Conservation (phyloP, 2,329 filamentous ascomycete genomes). For the Aspergillus fructus region DNA sequence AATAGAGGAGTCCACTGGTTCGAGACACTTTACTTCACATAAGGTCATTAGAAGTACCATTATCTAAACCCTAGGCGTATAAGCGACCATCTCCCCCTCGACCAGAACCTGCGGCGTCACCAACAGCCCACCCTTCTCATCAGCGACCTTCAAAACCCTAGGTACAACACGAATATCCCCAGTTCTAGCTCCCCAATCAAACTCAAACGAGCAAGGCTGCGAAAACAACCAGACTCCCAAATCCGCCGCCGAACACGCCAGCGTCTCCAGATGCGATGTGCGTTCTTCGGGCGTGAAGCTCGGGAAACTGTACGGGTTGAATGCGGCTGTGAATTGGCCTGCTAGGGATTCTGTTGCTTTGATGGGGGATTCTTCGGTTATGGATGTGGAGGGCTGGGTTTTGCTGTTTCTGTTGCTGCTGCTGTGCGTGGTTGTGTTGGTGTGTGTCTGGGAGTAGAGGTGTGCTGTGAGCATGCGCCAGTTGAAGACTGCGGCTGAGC, state of each 20-base stretch:
- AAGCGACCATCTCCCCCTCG: slow-evolving; percentile 4
- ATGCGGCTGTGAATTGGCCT: slow-evolving; percentile 19
- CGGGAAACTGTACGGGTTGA: slow-evolving; percentile 20
- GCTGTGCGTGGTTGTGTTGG: not conserved
- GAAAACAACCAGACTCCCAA: slow-evolving; percentile 28
- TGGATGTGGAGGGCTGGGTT: too few species aligned
- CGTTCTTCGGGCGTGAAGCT: slow-evolving; percentile 16
- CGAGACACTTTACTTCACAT: too few species aligned
- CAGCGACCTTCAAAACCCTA: slow-evolving; percentile 19
- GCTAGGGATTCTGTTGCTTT: slow-evolving; percentile 7
- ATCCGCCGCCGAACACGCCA: slow-evolving; percentile 21
- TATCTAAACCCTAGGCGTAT: too few species aligned
- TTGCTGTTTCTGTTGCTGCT: too few species aligned
- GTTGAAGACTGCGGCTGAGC: slow-evolving; percentile 19
- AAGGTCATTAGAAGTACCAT: too few species aligned
- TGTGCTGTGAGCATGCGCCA: slow-evolving; percentile 32
- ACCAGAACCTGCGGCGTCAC: slow-evolving; percentile 14
- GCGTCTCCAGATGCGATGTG: slow-evolving; percentile 18
- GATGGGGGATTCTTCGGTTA: too few species aligned
- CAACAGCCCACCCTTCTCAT: slow-evolving; percentile 23
- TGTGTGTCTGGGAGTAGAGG: slow-evolving; percentile 11
- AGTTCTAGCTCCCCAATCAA: slow-evolving; percentile 11
- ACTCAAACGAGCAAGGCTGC: slow-evolving; percentile 27
- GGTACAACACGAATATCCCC: slow-evolving; percentile 16
- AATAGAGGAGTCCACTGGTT: too few species aligned